Base-by-base conservation (phyloP, 768 basidiomycete species). In the Lepiota subincarnata region DNA sequence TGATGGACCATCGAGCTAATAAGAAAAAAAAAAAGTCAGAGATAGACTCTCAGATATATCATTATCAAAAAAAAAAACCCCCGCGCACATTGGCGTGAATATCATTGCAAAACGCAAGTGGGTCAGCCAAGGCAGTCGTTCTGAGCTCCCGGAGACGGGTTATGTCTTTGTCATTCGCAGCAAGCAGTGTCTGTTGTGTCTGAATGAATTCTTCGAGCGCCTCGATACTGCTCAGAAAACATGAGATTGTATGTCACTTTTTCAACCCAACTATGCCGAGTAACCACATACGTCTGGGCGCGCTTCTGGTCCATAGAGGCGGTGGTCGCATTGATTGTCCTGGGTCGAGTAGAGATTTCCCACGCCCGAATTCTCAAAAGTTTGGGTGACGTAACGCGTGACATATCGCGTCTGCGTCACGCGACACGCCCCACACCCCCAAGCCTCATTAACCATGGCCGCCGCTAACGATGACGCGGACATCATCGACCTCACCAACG, bases 171-270 rank as follows among this genome's bases (percentile, higher is more conserved):
- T 80, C 77, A 24, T 85, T 84, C 28, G 78, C 77, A 45, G 75
- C 73, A 37, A 90, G 78, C 31, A 87, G 59, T 16, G 71, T 64
- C 64, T 69, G 79, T 68, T 90, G 88, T 38, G 78, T 70, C 51
- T 78, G 73, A 57, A 90, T 77, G 68, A 83, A 90, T 44, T 70
- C 70, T 60, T 81, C 77, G 60, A 90, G 84, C 73, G 84, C 84
- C 66, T 85, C 76, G 60, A 82, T 67, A 61, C 83, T 85, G 50
- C 18, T 20, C 14, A 12, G 5, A 24, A 24, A 41, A 4, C 19
- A 31, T 54, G 13, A 54, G 38, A 41, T 26, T 19, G 38, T 35
- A 11, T 12, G n/a, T 1, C 14, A 22, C 26, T 10, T 11, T n/a
- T n/a, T 31, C 31, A 37, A n/a, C 10, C 28, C n/a, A 45, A 37